phyloP scores from a whole-genome alignment of 164 flowering plant genomes.

The Kalanchoe fedtschenkoi region DNA sequence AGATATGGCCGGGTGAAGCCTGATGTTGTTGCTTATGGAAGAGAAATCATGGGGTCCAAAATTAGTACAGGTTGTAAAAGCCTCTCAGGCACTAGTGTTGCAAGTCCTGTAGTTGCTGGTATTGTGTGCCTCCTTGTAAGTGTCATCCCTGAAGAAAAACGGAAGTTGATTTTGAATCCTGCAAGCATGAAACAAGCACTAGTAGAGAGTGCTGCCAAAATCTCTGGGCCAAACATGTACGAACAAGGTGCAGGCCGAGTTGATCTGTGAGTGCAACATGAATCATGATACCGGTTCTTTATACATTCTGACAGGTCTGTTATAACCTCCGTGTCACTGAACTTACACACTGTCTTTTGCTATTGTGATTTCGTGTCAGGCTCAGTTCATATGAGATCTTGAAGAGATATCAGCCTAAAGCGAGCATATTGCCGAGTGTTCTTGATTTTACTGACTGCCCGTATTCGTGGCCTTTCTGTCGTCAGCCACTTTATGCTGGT shows the following conservation, averaged over 20 bases:
- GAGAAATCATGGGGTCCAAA: constrained; percentile 96
- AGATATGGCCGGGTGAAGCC: constrained; percentile 98
- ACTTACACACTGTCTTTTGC: constrained; percentile 2
- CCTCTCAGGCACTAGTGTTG: constrained; percentile 97
- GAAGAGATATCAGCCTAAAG: constrained; percentile 77
- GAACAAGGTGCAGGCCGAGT: constrained; percentile 99
- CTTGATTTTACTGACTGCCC: constrained; percentile 90
- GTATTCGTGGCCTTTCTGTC: constrained; percentile 98
- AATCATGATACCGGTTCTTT: not conserved
- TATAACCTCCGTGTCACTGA: not conserved
- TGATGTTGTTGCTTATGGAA: constrained; percentile 96
- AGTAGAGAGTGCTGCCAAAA: constrained; percentile 97
- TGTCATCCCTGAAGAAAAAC: constrained; percentile 53
- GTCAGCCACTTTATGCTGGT: constrained; percentile 96
- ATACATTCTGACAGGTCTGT: not conserved
- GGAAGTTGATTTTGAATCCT: constrained; percentile 71
- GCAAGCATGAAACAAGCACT: constrained; percentile 99
- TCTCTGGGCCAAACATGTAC: constrained; percentile 92
- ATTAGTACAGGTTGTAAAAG: constrained; percentile 97
- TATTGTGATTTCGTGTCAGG: constrained; percentile 44
- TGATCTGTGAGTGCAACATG: constrained; percentile 80
- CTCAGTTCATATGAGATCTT: constrained; percentile 84
- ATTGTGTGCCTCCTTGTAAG: constrained; percentile 93
- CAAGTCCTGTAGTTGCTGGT: constrained; percentile 99
- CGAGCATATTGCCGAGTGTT: constrained; percentile 85